phyloP scores from a whole-genome alignment of 495 filamentous ascomycete genomes.

The Penicillium samsonianum region DNA sequence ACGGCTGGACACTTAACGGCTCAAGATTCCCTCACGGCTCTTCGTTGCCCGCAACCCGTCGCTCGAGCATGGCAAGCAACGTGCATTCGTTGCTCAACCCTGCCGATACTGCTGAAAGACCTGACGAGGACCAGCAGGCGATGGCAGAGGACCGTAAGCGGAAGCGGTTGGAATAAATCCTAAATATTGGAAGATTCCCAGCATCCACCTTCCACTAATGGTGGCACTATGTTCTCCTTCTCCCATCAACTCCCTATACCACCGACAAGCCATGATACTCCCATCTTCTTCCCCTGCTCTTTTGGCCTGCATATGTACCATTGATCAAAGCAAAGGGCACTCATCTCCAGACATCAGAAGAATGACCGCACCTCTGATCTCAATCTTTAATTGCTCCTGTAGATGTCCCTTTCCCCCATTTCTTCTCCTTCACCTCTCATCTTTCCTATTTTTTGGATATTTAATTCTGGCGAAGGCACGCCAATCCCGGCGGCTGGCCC shows the following conservation, averaged over 20 bases:
- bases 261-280: neutral
- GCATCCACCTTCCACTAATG: conserved; percentile 17
- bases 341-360: conserved; percentile 9
- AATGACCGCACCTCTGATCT: neutral
- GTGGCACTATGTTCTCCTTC: neutral
- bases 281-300: neutral
- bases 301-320: conserved; percentile 12
- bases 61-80: conserved; percentile 74
- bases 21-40: conserved; percentile 45
- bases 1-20: conserved; percentile 58
- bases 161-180: conserved; percentile 64
- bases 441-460: conserved; percentile 25
- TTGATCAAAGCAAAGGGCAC: neutral
- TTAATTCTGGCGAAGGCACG: conserved; percentile 14
- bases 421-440: conserved; percentile 7
- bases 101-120: conserved; percentile 71
- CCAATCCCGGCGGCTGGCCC: conserved; percentile 8
- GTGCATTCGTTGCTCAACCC: conserved; percentile 83
- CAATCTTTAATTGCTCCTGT: conserved; percentile 19
- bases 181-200: conserved; percentile 2
- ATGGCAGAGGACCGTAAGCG: conserved; percentile 72
- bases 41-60: conserved; percentile 64
- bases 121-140: conserved; percentile 65
- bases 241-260: conserved; percentile 1
- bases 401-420: conserved; percentile 18